Evolutionary conservation across 306 rosid species (phyloP).

Genomic region (Begonia loranthoides): DNA sequence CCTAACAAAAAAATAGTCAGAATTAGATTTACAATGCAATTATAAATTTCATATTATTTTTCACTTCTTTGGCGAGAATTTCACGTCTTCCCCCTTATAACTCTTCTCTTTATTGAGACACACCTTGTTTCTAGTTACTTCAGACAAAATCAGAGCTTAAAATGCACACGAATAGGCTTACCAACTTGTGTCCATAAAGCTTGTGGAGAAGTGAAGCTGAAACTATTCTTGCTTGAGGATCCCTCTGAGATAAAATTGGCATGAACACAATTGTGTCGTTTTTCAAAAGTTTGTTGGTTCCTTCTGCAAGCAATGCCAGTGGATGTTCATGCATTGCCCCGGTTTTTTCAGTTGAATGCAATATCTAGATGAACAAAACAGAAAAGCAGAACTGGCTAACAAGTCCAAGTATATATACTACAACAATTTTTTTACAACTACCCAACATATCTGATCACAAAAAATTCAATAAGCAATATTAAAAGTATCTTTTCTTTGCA

Average conservation of each 20-base stretch:
- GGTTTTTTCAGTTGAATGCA: conserved; percentile 58
- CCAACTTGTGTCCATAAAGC: conserved; percentile 87
- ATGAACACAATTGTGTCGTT: conserved; percentile 61
- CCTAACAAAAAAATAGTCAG: no score
- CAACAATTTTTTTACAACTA: no score
- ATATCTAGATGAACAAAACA: conserved; percentile 26
- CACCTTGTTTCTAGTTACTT: no score
- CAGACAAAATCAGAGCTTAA: conserved; percentile 5
- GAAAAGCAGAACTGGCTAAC: background rate
- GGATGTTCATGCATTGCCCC: conserved; percentile 66
- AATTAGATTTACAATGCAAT: no score
- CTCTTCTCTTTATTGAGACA: no score
- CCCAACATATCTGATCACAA: no score
- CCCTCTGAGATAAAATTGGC: conserved; percentile 83
- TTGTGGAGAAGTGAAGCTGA: conserved; percentile 85
- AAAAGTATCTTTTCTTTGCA: no score
- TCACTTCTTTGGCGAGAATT: no score
- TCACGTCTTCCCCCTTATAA: no score
- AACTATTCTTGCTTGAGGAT: conserved; percentile 71
- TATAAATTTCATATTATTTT: no score
- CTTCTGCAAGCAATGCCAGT: conserved; percentile 91
- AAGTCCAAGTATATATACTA: no score
- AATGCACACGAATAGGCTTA: conserved; percentile 21
- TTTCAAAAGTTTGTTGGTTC: conserved; percentile 65
- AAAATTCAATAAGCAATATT: no score